These are phyloP conservation scores for Suillus clintonianus DNA, from an alignment of 768 basidiomycete genomes.

Conservation along the genomic window DNA sequence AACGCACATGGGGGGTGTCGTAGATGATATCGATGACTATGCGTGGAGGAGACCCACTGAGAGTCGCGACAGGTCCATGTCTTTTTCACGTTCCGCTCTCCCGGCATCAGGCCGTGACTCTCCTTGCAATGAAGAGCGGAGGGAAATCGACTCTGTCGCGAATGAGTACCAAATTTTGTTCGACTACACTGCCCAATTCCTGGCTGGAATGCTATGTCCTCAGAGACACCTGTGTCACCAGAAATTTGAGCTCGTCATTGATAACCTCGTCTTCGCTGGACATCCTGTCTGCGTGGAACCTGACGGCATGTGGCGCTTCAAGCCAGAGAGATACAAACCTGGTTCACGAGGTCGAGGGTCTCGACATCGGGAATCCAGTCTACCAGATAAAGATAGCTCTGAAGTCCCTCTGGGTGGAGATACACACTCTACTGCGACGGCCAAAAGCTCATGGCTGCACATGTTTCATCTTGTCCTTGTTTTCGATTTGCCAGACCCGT, in stretches of 20 bases:
- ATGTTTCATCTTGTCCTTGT: slow-evolving; percentile 88
- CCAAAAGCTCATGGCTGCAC: slow-evolving; percentile 56
- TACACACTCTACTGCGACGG: slow-evolving; percentile 19
- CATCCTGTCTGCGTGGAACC: slow-evolving; percentile 86
- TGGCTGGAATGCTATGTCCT: slow-evolving; percentile 82
- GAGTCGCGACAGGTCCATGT: slow-evolving; percentile 50
- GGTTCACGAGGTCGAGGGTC: slow-evolving; percentile 59
- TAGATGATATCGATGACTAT: slow-evolving; percentile 47
- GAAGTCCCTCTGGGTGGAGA: slow-evolving; percentile 39
- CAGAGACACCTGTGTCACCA: slow-evolving; percentile 83
- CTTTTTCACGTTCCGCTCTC: slow-evolving; percentile 48
- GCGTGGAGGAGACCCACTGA: slow-evolving; percentile 62
- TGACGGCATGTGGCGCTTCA: slow-evolving; percentile 77
- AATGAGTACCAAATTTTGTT: slow-evolving; percentile 71
- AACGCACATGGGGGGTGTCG: slow-evolving; percentile 2
- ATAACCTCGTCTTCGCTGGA: slow-evolving; percentile 90
- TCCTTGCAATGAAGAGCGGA: slow-evolving; percentile 46
- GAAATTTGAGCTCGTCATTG: slow-evolving; percentile 90
- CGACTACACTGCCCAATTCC: slow-evolving; percentile 77
- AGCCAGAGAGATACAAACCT: slow-evolving; percentile 55
- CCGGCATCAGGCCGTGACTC: slow-evolving; percentile 54
- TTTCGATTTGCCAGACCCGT: slow-evolving; percentile 87
- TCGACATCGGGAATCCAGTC: slow-evolving; percentile 42
- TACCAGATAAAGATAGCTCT: slow-evolving; percentile 34
- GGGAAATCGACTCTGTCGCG: slow-evolving; percentile 33